A percentile compares a stretch with the other conserved stretches of the same genome.
Evolutionary conservation across 2,329 filamentous ascomycete species (phyloP).

Genomic region (Aspergillus latus): DNA sequence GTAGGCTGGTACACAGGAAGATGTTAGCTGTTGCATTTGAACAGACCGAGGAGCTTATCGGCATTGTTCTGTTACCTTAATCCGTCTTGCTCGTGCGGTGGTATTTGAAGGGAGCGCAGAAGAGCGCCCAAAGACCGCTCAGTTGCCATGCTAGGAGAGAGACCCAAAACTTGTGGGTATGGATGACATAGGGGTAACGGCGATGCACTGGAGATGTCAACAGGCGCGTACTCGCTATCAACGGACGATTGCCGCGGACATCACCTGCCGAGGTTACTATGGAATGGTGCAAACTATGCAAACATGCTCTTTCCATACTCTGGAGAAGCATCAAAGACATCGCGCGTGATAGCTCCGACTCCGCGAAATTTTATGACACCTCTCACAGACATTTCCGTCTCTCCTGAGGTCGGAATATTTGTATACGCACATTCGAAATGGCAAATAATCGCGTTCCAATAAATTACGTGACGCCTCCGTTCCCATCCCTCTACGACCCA

Average conservation of each 20-base stretch:
- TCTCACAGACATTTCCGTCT: not conserved
- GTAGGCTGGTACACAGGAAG: constrained; percentile 41
- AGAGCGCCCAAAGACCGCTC: constrained; percentile 62
- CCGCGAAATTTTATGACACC: constrained; percentile 5
- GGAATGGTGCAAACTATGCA: constrained; percentile 33
- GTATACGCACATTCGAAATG: constrained; percentile 20
- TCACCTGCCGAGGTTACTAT: constrained; percentile 34
- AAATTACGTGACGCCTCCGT: constrained; percentile 68
- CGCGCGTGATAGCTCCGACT: not conserved
- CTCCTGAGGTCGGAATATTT: constrained; percentile 10
- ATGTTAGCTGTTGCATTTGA: constrained; percentile 14
- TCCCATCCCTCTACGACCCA: constrained; percentile 81
- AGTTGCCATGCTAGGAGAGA: constrained; percentile 50
- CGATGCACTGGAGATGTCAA: not conserved
- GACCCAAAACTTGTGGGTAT: not conserved
- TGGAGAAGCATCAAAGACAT: not conserved
- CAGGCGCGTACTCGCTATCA: not conserved
- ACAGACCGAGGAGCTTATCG: constrained; percentile 4
- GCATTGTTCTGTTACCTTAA: constrained; percentile 48
- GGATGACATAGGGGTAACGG: constrained; percentile 10
- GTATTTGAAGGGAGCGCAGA: constrained; percentile 60
- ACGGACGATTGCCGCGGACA: constrained; percentile 26
- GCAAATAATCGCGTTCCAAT: constrained; percentile 48
- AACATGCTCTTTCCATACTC: constrained; percentile 22
- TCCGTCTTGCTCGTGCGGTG: constrained; percentile 59